A percentile compares a stretch with the other conserved stretches of the same genome.
phyloP scores from a whole-genome alignment of 2,329 filamentous ascomycete genomes.

The Apiospora kogelbergensis region DNA sequence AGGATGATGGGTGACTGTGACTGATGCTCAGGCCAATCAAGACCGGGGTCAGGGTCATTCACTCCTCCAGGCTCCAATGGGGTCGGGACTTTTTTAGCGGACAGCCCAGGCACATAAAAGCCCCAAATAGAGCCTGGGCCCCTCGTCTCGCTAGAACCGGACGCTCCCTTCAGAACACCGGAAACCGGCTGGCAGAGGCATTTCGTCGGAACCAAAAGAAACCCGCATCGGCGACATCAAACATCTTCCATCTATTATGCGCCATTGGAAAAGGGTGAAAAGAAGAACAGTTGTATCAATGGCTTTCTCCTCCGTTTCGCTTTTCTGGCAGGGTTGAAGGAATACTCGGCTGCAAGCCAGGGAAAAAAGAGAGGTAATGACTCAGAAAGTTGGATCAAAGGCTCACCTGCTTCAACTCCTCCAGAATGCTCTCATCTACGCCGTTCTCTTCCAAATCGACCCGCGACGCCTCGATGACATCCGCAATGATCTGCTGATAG shows the following conservation, averaged over 20 bases:
- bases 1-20: constrained; percentile 5
- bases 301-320: background rate
- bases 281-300: background rate
- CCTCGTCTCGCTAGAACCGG: constrained; percentile 36
- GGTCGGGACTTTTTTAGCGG: constrained; percentile 21
- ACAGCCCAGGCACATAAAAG: constrained; percentile 44
- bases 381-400: constrained; percentile 12
- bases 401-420: constrained; percentile 85
- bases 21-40: constrained; percentile 3
- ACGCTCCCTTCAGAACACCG: constrained; percentile 30
- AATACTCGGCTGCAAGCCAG: background rate
- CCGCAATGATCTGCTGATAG: constrained; percentile 75
- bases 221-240: constrained; percentile 15
- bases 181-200: constrained; percentile 32
- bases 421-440: constrained; percentile 81
- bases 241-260: constrained; percentile 10
- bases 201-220: background rate
- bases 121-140: constrained; percentile 55
- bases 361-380: background rate
- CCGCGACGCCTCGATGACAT: constrained; percentile 88
- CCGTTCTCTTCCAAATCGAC: constrained; percentile 97
- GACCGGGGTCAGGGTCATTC: constrained; percentile 4
- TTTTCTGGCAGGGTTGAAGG: background rate
- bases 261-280: background rate
- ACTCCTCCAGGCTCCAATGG: constrained; percentile 6